Evolutionary conservation across 768 basidiomycete genomes (phyloP).

Genomic region (Neoboletus brunneissimus): DNA sequence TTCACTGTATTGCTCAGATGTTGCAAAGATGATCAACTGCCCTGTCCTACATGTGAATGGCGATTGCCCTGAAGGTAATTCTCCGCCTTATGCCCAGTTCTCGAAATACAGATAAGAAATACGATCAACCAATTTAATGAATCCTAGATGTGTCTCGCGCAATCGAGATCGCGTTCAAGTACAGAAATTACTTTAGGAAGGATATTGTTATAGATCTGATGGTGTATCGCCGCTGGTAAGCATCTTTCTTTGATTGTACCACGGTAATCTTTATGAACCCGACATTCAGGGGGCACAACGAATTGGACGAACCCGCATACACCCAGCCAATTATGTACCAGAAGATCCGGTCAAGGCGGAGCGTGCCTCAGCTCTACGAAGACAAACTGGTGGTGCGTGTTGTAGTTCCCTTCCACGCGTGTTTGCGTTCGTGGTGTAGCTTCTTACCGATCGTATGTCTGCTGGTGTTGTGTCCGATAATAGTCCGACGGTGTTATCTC

Average conservation of each 20-base stretch:
- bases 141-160: slow-evolving; percentile 52
- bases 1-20: too few species aligned
- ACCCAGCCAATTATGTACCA: slow-evolving; percentile 92
- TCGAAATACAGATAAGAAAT: too few species aligned
- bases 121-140: too few species aligned
- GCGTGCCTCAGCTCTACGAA: slow-evolving; percentile 81
- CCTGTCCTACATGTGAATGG: too few species aligned
- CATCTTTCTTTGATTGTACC: neutral
- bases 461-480: neutral
- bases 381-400: slow-evolving; percentile 65
- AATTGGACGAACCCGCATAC: slow-evolving; percentile 81
- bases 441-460: neutral
- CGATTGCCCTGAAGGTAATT: too few species aligned
- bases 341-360: slow-evolving; percentile 71
- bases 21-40: too few species aligned
- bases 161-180: too few species aligned
- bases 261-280: neutral
- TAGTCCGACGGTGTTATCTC: slow-evolving; percentile 42
- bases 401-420: neutral
- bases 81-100: too few species aligned
- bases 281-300: slow-evolving; percentile 73
- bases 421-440: neutral
- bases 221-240: slow-evolving; percentile 81
- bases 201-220: slow-evolving; percentile 88
- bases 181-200: too few species aligned